Conservation (phyloP, 169 alveolate genomes). For the Plasmodium gonderi region DNA sequence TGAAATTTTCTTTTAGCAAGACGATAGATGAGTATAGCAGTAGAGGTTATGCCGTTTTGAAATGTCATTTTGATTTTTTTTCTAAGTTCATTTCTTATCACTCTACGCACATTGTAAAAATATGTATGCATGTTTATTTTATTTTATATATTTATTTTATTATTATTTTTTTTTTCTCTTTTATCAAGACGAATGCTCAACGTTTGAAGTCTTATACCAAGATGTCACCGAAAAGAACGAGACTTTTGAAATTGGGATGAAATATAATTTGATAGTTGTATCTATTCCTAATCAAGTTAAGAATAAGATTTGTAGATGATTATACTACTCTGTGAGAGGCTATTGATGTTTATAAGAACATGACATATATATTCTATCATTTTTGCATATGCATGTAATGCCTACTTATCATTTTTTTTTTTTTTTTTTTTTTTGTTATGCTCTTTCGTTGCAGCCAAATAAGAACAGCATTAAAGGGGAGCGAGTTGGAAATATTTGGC, state of each 20-base stretch:
- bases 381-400: background rate
- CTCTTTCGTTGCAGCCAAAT: background rate
- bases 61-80: background rate
- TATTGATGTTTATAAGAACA: background rate
- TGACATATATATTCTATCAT: background rate
- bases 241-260: slow-evolving; percentile 60
- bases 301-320: background rate
- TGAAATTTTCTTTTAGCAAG: slow-evolving; percentile 50
- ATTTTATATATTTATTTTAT: background rate
- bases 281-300: slow-evolving; percentile 59
- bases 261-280: slow-evolving; percentile 66
- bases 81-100: background rate
- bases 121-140: background rate
- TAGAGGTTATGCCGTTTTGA: slow-evolving; percentile 18
- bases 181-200: slow-evolving; percentile 56
- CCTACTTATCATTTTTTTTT: background rate
- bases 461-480: slow-evolving; percentile 31
- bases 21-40: slow-evolving; percentile 40
- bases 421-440: background rate
- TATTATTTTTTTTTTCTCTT: background rate
- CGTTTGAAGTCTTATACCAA: slow-evolving; percentile 54
- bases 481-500: slow-evolving; percentile 51
- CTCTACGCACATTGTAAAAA: background rate
- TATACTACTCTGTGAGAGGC: background rate
- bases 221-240: slow-evolving; percentile 40